Percentiles rank a stretch among this genome's conserved stretches.
These are phyloP conservation scores for Pleurotus platypus DNA, from an alignment of 768 basidiomycete genomes.

Conservation along the genomic window DNA sequence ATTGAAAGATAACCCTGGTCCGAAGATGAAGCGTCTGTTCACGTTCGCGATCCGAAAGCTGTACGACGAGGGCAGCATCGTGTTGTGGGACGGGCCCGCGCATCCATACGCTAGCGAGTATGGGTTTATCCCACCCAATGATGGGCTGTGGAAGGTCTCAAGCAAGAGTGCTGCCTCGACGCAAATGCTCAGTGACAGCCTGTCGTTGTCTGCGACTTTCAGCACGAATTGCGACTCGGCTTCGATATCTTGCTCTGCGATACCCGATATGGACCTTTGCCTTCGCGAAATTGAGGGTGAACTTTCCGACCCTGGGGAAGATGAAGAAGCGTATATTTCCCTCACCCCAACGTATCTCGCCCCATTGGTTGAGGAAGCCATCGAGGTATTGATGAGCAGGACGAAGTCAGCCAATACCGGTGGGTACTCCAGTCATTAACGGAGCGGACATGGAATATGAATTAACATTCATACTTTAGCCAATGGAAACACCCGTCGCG, in stretches of 20 bases:
- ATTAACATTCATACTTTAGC: too few species aligned
- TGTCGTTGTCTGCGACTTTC: not conserved
- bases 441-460: too few species aligned
- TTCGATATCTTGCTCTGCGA: not conserved
- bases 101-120: constrained; percentile 25
- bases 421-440: not conserved
- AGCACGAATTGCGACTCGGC: not conserved
- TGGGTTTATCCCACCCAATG: constrained; percentile 17
- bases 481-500: not conserved
- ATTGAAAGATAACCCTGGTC: constrained; percentile 13
- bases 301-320: constrained; percentile 56
- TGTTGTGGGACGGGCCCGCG: constrained; percentile 68
- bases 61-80: constrained; percentile 68
- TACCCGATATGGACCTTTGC: constrained; percentile 11
- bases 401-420: constrained; percentile 7
- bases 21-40: constrained; percentile 69
- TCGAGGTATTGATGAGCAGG: constrained; percentile 29
- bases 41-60: constrained; percentile 60
- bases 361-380: constrained; percentile 39
- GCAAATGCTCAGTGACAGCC: not conserved
- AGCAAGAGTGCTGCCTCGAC: not conserved
- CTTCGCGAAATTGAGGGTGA: constrained; percentile 38
- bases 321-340: constrained; percentile 68
- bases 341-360: constrained; percentile 52
- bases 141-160: constrained; percentile 47